Conservation (phyloP, 1,139 yeast genomes). For the Geotrichum candidum region DNA sequence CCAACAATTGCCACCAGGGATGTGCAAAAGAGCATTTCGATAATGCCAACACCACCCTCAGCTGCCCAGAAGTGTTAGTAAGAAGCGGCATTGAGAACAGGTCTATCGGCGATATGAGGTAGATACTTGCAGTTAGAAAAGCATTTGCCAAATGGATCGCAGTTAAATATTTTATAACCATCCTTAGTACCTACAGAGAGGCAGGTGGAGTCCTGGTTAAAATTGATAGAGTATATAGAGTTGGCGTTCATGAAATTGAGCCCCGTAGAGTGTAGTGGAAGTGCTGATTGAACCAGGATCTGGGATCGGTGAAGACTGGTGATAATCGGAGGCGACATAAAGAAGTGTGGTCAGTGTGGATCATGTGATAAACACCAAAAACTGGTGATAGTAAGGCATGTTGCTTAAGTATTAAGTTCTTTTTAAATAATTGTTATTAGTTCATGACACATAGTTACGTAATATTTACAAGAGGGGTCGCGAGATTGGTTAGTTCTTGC, state of each 20-base stretch:
- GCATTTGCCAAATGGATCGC: conserved; percentile 85
- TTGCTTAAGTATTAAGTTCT: too few species aligned
- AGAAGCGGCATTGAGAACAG: too few species aligned
- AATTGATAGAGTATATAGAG: conserved; percentile 53
- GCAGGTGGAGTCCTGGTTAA: conserved; percentile 89
- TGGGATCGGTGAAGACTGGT: neutral
- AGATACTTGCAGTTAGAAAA: conserved; percentile 43
- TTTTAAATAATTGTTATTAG: too few species aligned
- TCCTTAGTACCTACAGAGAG: conserved; percentile 71
- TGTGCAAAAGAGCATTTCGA: conserved; percentile 89
- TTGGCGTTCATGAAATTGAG: conserved; percentile 8
- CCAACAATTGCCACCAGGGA: conserved; percentile 85
- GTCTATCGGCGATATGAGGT: neutral
- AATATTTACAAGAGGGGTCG: neutral
- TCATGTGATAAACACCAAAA: neutral
- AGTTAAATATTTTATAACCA: conserved; percentile 81
- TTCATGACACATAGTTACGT: neutral
- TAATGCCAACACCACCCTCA: conserved; percentile 45
- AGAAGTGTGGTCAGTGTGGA: neutral
- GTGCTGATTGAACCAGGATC: neutral
- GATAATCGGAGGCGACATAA: neutral
- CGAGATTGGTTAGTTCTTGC: neutral
- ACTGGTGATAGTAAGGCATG: too few species aligned
- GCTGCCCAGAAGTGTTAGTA: conserved; percentile 18
- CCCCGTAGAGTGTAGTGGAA: neutral